These are phyloP conservation scores for Aspergillus sp. DNA, from an alignment of 2,329 filamentous ascomycete genomes.

Conservation along the genomic window DNA sequence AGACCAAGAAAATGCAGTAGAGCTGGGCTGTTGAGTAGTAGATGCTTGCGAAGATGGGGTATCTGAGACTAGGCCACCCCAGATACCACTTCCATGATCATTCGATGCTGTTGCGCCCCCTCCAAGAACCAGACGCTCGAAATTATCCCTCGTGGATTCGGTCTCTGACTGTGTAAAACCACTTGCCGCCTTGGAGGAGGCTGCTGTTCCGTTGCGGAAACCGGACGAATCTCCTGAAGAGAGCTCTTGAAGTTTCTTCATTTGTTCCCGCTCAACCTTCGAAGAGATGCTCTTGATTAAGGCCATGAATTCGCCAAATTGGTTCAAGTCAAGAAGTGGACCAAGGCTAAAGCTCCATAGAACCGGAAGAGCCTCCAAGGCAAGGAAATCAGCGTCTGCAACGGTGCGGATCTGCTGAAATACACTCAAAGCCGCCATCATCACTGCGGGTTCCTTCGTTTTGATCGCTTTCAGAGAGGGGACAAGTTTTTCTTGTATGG, in stretches of 20 bases:
- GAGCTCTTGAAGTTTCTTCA: constrained; percentile 82
- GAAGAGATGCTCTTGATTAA: constrained; percentile 78
- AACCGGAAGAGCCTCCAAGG: constrained; percentile 84
- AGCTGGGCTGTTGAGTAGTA: constrained; percentile 21
- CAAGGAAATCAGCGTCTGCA: constrained; percentile 87
- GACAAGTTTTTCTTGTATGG: constrained; percentile 95
- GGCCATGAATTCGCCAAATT: constrained; percentile 87
- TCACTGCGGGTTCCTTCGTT: constrained; percentile 95
- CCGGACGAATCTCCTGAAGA: constrained; percentile 57
- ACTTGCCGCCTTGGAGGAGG: constrained; percentile 26
- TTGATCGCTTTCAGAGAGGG: constrained; percentile 90
- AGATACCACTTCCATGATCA: constrained; percentile 32
- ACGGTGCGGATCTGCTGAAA: constrained; percentile 78
- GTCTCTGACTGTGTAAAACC: constrained; percentile 46
- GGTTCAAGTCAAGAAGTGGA: constrained; percentile 79
- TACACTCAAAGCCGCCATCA: constrained; percentile 87
- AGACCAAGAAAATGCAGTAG: constrained; percentile 46
- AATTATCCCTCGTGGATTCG: constrained; percentile 68
- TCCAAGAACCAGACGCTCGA: constrained; percentile 86
- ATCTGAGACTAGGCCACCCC: constrained; percentile 33
- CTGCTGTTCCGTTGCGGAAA: constrained; percentile 31
- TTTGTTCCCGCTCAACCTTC: constrained; percentile 85
- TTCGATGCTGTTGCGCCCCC: constrained; percentile 46
- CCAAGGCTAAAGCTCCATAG: constrained; percentile 92
- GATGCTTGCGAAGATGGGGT: constrained; percentile 27